A percentile compares a stretch with the other conserved stretches of the same genome.
These are phyloP conservation scores for Aspergillus ochraceoroseus DNA, from an alignment of 2,329 filamentous ascomycete genomes.

Conservation along the genomic window DNA sequence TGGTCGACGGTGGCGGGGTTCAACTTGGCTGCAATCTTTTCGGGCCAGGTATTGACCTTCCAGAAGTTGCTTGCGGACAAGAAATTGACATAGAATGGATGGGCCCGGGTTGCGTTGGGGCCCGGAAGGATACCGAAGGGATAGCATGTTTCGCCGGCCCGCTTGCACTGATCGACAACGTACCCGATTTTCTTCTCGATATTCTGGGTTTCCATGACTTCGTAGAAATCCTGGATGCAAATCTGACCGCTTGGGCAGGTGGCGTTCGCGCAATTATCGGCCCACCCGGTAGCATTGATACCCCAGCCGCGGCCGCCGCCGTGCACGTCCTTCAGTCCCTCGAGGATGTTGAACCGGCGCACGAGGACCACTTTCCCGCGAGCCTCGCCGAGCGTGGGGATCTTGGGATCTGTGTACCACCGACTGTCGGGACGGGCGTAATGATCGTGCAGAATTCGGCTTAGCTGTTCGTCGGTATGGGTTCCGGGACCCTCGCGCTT, in stretches of 20 bases:
- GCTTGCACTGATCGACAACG: constrained; percentile 69
- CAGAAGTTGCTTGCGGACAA: constrained; percentile 90
- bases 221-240: constrained; percentile 91
- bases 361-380: constrained; percentile 80
- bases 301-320: constrained; percentile 53
- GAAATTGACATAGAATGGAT: constrained; percentile 84
- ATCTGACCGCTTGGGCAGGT: constrained; percentile 65
- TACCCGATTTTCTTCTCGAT: constrained; percentile 77
- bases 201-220: constrained; percentile 67
- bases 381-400: constrained; percentile 72
- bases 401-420: constrained; percentile 74
- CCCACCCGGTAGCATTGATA: constrained; percentile 65
- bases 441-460: constrained; percentile 64
- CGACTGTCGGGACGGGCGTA: constrained; percentile 57
- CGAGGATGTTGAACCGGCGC: constrained; percentile 68
- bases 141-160: constrained; percentile 55
- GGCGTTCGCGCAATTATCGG: constrained; percentile 79
- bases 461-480: constrained; percentile 72
- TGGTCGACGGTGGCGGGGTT: constrained; percentile 69
- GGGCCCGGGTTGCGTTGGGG: constrained; percentile 45
- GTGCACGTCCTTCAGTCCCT: constrained; percentile 41
- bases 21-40: constrained; percentile 78
- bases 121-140: constrained; percentile 34
- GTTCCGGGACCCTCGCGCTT: constrained; percentile 87
- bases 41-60: constrained; percentile 86